A percentile compares a stretch with the other conserved stretches of the same genome.
phyloP scores from a whole-genome alignment of 2,329 filamentous ascomycete species.

The Cordyceps javanica region DNA sequence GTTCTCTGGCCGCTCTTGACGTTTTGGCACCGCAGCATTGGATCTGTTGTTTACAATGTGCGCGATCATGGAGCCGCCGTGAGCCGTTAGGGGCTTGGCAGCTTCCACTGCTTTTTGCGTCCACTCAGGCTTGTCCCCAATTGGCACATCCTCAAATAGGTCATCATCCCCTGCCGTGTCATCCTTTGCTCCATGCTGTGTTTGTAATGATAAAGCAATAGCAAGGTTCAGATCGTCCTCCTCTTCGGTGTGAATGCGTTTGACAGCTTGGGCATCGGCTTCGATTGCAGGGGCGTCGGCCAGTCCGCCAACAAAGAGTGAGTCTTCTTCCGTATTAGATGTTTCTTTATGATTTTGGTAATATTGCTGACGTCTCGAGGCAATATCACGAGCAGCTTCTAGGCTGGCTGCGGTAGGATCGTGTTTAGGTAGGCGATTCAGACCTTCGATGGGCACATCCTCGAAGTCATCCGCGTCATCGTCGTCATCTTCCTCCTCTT shows the following conservation, averaged over 20 bases:
- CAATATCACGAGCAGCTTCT: constrained; percentile 22
- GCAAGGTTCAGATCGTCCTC: constrained; percentile 67
- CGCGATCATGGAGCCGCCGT: constrained; percentile 58
- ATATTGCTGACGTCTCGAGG: constrained; percentile 22
- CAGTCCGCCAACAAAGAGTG: constrained; percentile 39
- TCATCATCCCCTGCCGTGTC: constrained; percentile 32
- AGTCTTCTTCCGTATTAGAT: constrained; percentile 36
- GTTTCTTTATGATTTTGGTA: constrained; percentile 18
- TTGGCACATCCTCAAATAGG: constrained; percentile 45
- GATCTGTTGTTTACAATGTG: constrained; percentile 69
- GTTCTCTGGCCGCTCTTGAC: constrained; percentile 19
- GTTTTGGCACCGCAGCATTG: constrained; percentile 51
- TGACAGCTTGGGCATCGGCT: constrained; percentile 28
- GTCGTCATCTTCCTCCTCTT: constrained; percentile 56
- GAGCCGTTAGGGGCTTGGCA: constrained; percentile 44
- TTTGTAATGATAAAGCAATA: constrained; percentile 77
- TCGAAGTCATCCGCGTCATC: constrained; percentile 75
- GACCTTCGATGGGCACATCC: constrained; percentile 83
- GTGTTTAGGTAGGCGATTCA: constrained; percentile 72
- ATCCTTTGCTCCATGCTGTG: constrained; percentile 42
- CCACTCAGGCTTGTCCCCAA: constrained; percentile 42
- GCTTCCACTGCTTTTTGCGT: constrained; percentile 46
- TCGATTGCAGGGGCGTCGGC: constrained; percentile 19
- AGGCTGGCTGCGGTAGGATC: constrained; percentile 18
- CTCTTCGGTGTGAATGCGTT: constrained; percentile 33